A percentile compares a stretch with the other conserved stretches of the same genome.
Evolutionary conservation across 2,329 filamentous ascomycete genomes (phyloP).

Genomic region (Fusarium buharicum): DNA sequence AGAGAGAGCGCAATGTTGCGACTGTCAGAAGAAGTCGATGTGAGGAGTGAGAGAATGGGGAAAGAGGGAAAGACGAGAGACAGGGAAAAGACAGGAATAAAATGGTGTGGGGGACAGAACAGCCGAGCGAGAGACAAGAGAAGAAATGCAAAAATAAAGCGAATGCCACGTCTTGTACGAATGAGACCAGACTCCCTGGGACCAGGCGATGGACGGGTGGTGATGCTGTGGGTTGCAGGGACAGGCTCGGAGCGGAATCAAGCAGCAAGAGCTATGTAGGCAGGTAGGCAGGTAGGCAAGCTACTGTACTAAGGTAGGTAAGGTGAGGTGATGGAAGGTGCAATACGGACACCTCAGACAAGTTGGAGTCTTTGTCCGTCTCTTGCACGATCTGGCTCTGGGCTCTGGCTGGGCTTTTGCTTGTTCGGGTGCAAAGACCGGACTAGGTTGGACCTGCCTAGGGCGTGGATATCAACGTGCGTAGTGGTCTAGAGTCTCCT

Average conservation of each 20-base stretch:
- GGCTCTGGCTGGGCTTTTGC: slow-evolving; percentile 5
- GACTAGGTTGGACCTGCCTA: slow-evolving; percentile 24
- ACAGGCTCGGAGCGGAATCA: slow-evolving; percentile 41
- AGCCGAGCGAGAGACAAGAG: slow-evolving; percentile 27
- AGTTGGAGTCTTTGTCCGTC: slow-evolving; percentile 37
- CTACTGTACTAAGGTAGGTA: slow-evolving; percentile 11
- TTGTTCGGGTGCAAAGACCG: slow-evolving; percentile 15
- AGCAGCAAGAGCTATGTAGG: slow-evolving; percentile 18
- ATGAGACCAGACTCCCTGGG: slow-evolving; percentile 38
- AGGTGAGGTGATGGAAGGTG: slow-evolving; percentile 13
- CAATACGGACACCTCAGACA: slow-evolving; percentile 12
- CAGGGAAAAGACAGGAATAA: slow-evolving; percentile 22
- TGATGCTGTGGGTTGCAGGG: slow-evolving; percentile 44
- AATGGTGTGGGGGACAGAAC: slow-evolving; percentile 31
- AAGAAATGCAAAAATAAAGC: slow-evolving; percentile 35
- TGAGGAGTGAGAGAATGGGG: background rate
- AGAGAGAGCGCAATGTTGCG: slow-evolving; percentile 6
- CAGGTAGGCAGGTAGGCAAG: slow-evolving; percentile 8
- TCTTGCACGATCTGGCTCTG: slow-evolving; percentile 24
- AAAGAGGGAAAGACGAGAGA: slow-evolving; percentile 1
- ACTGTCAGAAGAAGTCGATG: background rate
- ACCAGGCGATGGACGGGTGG: slow-evolving; percentile 26
- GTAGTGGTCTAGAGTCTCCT: slow-evolving; percentile 22
- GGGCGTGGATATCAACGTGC: no score
- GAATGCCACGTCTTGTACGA: slow-evolving; percentile 45